A percentile compares a stretch with the other conserved stretches of the same genome.
Evolutionary conservation across 768 basidiomycete species (phyloP).

Genomic region (Pulveroboletus sp.): DNA sequence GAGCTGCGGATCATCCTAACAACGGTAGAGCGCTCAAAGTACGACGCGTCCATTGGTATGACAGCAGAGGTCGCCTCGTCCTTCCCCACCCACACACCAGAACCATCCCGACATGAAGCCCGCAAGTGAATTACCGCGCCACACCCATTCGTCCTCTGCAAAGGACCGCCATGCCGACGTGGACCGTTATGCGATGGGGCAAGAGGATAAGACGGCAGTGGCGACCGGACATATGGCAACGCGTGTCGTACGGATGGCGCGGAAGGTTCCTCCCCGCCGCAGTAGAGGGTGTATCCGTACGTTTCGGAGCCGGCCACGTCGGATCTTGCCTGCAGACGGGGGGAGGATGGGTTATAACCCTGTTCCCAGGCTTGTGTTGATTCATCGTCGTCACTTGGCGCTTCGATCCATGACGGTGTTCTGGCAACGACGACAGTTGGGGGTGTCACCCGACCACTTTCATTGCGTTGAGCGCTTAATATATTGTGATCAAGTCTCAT

Average conservation of each 20-base stretch:
- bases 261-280: constrained; percentile 35
- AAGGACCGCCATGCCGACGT: constrained; percentile 4
- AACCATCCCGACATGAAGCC: constrained; percentile 51
- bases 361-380: constrained; percentile 34
- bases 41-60: constrained; percentile 52
- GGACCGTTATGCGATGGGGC: constrained; percentile 19
- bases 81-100: constrained; percentile 59
- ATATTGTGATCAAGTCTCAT: constrained; percentile 55
- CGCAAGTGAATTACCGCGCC: constrained; percentile 58
- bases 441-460: constrained; percentile 22
- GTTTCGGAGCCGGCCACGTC: constrained; percentile 15
- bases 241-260: constrained; percentile 6
- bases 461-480: constrained; percentile 27
- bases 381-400: constrained; percentile 32
- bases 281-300: constrained; percentile 39
- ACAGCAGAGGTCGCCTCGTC: constrained; percentile 50
- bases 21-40: constrained; percentile 51
- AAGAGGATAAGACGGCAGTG: constrained; percentile 35
- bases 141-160: constrained; percentile 50
- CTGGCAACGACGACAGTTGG: constrained; percentile 27
- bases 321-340: constrained; percentile 22
- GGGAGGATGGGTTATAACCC: constrained; percentile 27
- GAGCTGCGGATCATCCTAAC: constrained; percentile 51
- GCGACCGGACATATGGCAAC: constrained; percentile 32
- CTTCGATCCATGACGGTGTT: constrained; percentile 34